These are phyloP conservation scores for Megacollybia marginata DNA, from an alignment of 768 basidiomycete genomes.

Conservation along the genomic window DNA sequence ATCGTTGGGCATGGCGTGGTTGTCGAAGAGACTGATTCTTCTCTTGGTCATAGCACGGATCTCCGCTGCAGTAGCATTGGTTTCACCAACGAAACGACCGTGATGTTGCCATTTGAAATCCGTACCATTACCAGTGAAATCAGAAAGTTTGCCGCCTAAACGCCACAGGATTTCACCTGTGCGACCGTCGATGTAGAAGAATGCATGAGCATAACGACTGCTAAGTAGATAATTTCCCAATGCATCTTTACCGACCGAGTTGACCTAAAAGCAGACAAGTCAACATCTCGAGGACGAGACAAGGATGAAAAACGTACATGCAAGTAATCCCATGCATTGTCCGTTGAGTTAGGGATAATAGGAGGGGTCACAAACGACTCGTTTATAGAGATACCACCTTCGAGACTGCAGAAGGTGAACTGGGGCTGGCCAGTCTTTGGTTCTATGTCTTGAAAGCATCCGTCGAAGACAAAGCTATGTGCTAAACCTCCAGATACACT, in stretches of 20 bases:
- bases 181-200: constrained; percentile 10
- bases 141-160: constrained; percentile 9
- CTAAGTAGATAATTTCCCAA: constrained; percentile 13
- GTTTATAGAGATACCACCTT: neutral
- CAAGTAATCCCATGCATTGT: neutral
- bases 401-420: neutral
- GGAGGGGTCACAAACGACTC: neutral
- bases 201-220: constrained; percentile 7
- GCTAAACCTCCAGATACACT: neutral
- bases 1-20: neutral
- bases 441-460: neutral
- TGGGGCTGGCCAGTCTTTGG: neutral
- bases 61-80: constrained; percentile 5
- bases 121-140: constrained; percentile 9
- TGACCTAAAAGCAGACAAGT: neutral
- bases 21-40: constrained; percentile 3
- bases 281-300: neutral
- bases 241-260: constrained; percentile 6
- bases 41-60: neutral
- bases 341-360: neutral
- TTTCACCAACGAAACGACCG: constrained; percentile 9
- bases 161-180: constrained; percentile 13
- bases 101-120: constrained; percentile 13
- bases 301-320: neutral
- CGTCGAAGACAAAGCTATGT: neutral